Conservation (phyloP, 1,139 yeast genomes). For the Eremothecium sinecaudum region DNA sequence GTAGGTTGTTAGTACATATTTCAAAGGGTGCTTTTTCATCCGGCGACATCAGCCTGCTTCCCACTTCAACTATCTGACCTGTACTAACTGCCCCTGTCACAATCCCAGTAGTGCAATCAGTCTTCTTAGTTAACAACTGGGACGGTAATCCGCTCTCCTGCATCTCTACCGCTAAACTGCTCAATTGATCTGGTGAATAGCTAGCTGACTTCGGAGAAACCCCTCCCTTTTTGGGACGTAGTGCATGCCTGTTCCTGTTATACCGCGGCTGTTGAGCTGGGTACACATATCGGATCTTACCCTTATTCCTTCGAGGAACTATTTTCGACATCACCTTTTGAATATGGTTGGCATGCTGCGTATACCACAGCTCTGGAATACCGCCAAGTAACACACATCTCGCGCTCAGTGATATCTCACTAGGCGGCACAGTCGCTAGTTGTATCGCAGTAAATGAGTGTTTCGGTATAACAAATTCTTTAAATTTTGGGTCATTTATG, state of each 20-base stretch:
- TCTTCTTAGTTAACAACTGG: neutral
- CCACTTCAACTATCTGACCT: neutral
- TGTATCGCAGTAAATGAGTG: constrained; percentile 58
- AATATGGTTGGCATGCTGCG: constrained; percentile 28
- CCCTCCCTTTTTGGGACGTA: constrained; percentile 1
- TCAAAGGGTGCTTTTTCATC: neutral
- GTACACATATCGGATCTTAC: constrained; percentile 10
- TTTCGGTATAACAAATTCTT: constrained; percentile 26
- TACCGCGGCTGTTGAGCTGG: neutral
- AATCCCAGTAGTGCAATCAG: neutral
- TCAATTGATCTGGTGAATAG: no score
- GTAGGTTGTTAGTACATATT: neutral
- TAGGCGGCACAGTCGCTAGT: constrained; percentile 44
- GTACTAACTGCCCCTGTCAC: neutral
- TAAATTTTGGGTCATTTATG: constrained; percentile 1
- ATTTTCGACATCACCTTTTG: constrained; percentile 16
- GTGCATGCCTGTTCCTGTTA: neutral
- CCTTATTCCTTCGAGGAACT: constrained; percentile 22
- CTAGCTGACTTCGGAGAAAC: neutral
- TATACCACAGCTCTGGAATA: constrained; percentile 55
- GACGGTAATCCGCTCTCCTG: neutral
- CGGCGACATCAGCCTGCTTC: neutral
- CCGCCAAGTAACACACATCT: constrained; percentile 51
- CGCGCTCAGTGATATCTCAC: constrained; percentile 43
- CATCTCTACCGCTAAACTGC: neutral